Conservation (phyloP, 2,329 filamentous ascomycete species). For the Colletotrichum gloeosporioides region DNA sequence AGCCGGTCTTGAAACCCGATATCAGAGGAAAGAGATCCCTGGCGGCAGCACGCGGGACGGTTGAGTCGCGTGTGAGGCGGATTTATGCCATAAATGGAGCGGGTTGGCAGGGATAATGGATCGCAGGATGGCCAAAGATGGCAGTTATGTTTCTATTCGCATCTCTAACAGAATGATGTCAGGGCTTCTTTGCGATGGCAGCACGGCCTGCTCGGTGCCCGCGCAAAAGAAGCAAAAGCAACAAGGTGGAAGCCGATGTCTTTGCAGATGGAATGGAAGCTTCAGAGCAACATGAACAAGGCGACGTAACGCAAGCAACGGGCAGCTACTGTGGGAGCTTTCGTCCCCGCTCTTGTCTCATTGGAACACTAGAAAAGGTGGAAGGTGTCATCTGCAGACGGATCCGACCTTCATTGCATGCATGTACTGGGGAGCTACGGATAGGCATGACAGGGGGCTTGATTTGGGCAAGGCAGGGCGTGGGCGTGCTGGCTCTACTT, state of each 20-base stretch:
- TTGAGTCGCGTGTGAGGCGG: conserved; percentile 12
- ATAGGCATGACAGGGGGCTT: not conserved
- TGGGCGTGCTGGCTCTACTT: not conserved
- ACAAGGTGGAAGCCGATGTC: not conserved
- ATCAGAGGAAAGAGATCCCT: conserved; percentile 20
- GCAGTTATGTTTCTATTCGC: conserved; percentile 16
- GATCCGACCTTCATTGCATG: conserved; percentile 20
- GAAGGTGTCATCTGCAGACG: conserved; percentile 23
- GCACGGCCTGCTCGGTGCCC: not conserved
- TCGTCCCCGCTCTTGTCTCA: conserved; percentile 15
- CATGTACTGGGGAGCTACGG: conserved; percentile 10
- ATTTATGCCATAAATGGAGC: conserved; percentile 22
- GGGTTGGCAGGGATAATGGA: conserved; percentile 14
- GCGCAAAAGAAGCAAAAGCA: conserved; percentile 2
- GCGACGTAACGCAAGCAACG: conserved; percentile 4
- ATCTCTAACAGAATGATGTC: conserved; percentile 13
- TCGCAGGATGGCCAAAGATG: conserved; percentile 12
- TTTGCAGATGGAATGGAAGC: not conserved
- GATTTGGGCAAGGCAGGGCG: not conserved
- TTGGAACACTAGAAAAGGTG: not conserved
- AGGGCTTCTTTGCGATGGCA: not conserved
- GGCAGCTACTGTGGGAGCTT: not conserved
- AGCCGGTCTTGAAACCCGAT: conserved; percentile 21
- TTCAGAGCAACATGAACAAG: not conserved
- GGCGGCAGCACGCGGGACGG: not conserved